Evolutionary conservation across 176 grass and related monocot species (phyloP).

Genomic region (Musa acuminata): DNA sequence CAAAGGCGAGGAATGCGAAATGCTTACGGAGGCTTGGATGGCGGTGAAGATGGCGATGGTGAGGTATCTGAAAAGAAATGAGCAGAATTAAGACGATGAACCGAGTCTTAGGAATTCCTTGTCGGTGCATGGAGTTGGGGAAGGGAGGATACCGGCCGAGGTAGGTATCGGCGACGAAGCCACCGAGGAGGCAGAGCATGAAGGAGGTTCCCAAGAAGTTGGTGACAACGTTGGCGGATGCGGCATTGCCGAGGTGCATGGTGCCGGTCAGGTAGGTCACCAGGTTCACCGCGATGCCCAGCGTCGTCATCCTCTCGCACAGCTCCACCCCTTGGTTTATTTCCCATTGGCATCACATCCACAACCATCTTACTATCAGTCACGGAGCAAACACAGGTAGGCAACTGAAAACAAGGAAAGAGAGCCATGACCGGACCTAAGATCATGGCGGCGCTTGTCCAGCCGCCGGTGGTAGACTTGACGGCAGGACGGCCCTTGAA

Average conservation of each 20-base stretch:
- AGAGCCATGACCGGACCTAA: conserved; percentile 29
- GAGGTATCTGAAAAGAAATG: neutral
- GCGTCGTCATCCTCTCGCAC: conserved; percentile 15
- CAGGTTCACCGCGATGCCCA: conserved; percentile 20
- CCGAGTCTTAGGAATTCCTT: too few relatives aligned
- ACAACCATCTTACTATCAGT: too few relatives aligned
- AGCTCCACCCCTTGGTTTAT: conserved; percentile 12
- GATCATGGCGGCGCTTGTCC: conserved; percentile 74
- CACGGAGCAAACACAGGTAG: too few relatives aligned
- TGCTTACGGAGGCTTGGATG: conserved; percentile 13
- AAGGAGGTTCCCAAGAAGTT: conserved; percentile 16
- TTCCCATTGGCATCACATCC: too few relatives aligned
- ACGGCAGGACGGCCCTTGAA: conserved; percentile 64
- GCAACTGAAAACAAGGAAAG: too few relatives aligned
- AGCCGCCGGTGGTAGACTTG: conserved; percentile 55
- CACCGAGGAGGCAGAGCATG: conserved; percentile 23
- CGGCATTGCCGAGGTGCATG: conserved; percentile 24
- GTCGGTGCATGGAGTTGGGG: too few relatives aligned
- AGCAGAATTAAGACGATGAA: too few relatives aligned
- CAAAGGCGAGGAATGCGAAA: too few relatives aligned
- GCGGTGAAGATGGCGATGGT: conserved; percentile 22
- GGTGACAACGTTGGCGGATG: conserved; percentile 18
- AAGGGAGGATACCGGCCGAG: conserved; percentile 10
- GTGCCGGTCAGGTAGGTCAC: conserved; percentile 20
- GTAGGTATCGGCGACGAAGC: conserved; percentile 14